These are phyloP conservation scores for Paspalum vaginatum DNA, from an alignment of 176 grass and related monocot species.

Conservation along the genomic window DNA sequence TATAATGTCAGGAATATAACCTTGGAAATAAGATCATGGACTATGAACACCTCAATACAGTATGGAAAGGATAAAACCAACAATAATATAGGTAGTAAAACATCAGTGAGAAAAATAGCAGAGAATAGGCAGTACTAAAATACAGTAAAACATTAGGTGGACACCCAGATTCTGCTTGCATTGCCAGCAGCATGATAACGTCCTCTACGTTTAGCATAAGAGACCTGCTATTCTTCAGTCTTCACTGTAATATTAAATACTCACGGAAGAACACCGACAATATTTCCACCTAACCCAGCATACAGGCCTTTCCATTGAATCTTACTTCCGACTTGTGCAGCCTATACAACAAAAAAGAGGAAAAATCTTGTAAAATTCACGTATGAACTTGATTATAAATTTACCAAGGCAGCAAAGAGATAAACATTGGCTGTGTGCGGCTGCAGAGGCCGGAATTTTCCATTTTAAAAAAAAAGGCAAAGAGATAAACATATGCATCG, in stretches of 20 bases:
- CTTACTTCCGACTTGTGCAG: slow-evolving; percentile 20
- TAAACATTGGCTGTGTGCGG: too few relatives aligned
- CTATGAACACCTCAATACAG: not conserved
- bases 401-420: too few relatives aligned
- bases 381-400: too few relatives aligned
- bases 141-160: not conserved
- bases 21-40: not conserved
- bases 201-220: not conserved
- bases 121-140: not conserved
- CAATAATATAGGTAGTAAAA: not conserved
- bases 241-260: not conserved
- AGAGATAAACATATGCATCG: too few relatives aligned
- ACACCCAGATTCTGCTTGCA: not conserved
- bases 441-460: too few relatives aligned
- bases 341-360: not conserved
- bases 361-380: not conserved
- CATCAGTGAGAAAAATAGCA: not conserved
- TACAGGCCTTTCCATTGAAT: slow-evolving; percentile 26
- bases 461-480: too few relatives aligned
- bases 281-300: slow-evolving; percentile 28
- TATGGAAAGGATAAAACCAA: not conserved
- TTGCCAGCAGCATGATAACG: not conserved
- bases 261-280: slow-evolving; percentile 30
- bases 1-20: not conserved
- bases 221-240: not conserved